phyloP scores from a whole-genome alignment of 2,329 filamentous ascomycete genomes.

The Fusarium sacchari region DNA sequence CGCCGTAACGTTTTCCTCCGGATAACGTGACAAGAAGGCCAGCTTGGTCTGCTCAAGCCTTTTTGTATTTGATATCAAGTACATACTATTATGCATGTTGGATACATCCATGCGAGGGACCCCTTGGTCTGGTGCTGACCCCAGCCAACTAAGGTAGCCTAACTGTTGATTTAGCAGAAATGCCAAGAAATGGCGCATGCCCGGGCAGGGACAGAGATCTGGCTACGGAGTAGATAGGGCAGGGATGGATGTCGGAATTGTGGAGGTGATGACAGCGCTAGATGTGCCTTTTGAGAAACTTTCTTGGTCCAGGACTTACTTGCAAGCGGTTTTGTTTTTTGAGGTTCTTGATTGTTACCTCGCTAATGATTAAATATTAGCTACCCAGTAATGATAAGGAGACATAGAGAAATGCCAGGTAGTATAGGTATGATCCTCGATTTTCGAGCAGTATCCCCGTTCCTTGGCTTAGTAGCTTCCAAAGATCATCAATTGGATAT shows the following conservation, averaged over 20 bases:
- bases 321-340: not conserved
- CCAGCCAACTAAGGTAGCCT: slow-evolving; percentile 9
- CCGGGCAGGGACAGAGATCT: slow-evolving; percentile 26
- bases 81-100: no score
- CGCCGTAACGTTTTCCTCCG: not conserved
- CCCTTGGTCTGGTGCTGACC: slow-evolving; percentile 23
- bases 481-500: no score
- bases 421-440: not conserved
- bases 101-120: not conserved
- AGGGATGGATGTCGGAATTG: slow-evolving; percentile 36
- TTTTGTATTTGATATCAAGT: slow-evolving; percentile 18
- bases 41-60: not conserved
- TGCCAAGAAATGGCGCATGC: slow-evolving; percentile 41
- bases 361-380: not conserved
- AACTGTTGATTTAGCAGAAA: slow-evolving; percentile 6
- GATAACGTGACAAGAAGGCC: not conserved
- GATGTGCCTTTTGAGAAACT: slow-evolving; percentile 6
- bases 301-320: not conserved
- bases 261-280: slow-evolving; percentile 20
- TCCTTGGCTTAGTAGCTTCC: no score
- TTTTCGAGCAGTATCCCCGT: not conserved
- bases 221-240: slow-evolving; percentile 32
- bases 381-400: not conserved
- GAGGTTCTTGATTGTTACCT: not conserved
- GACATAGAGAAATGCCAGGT: not conserved